Conservation (phyloP, 257 asterid species). For the Solanum chiquidenum region DNA sequence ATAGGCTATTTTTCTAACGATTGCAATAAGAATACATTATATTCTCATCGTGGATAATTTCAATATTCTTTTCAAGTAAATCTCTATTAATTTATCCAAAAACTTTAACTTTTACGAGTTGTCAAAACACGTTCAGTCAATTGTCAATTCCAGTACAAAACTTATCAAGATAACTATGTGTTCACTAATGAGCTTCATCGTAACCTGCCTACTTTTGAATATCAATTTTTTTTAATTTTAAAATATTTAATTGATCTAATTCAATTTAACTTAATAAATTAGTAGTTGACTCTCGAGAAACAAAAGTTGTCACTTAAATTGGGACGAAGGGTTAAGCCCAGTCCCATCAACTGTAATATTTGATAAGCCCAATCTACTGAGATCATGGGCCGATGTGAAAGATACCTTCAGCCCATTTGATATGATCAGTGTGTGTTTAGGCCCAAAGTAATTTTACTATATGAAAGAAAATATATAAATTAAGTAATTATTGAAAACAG, state of each 20-base stretch:
- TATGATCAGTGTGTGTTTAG: background rate
- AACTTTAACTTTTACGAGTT: background rate
- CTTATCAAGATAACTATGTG: background rate
- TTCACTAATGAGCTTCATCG: background rate
- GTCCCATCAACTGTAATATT: background rate
- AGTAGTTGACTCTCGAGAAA: background rate
- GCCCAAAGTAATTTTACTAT: background rate
- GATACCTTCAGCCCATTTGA: background rate
- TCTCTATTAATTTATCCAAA: too few species aligned
- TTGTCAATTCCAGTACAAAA: background rate
- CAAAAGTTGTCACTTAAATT: background rate
- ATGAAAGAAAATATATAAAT: background rate
- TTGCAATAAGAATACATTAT: background rate
- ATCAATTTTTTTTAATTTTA: background rate
- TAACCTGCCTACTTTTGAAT: background rate
- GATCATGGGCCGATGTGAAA: background rate
- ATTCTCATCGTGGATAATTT: background rate
- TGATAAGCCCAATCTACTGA: background rate
- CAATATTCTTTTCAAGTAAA: background rate
- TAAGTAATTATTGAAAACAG: background rate
- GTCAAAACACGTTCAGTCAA: background rate
- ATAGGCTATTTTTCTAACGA: background rate
- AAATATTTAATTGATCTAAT: background rate
- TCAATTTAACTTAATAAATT: too few species aligned
- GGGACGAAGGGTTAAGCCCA: background rate